Evolutionary conservation across 1,284 basidiomycete genomes (phyloP).

Genomic region (Blastosporella zonata): DNA sequence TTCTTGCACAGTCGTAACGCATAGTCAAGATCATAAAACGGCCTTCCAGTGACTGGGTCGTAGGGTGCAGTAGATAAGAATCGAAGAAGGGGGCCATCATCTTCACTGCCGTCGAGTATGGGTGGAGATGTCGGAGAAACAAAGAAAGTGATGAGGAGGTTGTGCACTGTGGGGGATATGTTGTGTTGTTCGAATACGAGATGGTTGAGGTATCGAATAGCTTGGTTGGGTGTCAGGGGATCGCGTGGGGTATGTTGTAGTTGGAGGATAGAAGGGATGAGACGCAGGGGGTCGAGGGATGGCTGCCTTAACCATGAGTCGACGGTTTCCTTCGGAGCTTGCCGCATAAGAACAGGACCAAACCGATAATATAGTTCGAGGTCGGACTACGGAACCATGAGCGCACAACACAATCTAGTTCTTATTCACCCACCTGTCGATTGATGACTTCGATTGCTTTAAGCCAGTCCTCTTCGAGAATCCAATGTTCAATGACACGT

Average conservation of each 20-base stretch:
- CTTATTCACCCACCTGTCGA: constrained; percentile 61
- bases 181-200: constrained; percentile 79
- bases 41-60: constrained; percentile 80
- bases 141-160: constrained; percentile 88
- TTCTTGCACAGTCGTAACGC: constrained; percentile 90
- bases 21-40: constrained; percentile 97
- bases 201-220: constrained; percentile 85
- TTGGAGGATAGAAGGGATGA: constrained; percentile 89
- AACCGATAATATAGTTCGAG: constrained; percentile 95
- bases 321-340: constrained; percentile 85
- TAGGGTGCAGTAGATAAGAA: constrained; percentile 86
- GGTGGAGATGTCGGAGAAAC: constrained; percentile 47
- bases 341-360: constrained; percentile 82
- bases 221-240: constrained; percentile 76
- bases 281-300: constrained; percentile 75
- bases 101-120: constrained; percentile 36
- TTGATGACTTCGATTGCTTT: constrained; percentile 89
- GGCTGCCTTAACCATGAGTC: constrained; percentile 89
- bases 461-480: constrained; percentile 88
- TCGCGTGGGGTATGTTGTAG: constrained; percentile 70
- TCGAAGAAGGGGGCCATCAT: constrained; percentile 80
- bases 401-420: constrained; percentile 3
- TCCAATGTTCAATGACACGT: constrained; percentile 90
- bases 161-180: constrained; percentile 88
- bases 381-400: constrained; percentile 46